A percentile compares a stretch with the other conserved stretches of the same genome.
Conservation (phyloP, 805 yeast genomes). For the Gaillardinia entomophila region DNA sequence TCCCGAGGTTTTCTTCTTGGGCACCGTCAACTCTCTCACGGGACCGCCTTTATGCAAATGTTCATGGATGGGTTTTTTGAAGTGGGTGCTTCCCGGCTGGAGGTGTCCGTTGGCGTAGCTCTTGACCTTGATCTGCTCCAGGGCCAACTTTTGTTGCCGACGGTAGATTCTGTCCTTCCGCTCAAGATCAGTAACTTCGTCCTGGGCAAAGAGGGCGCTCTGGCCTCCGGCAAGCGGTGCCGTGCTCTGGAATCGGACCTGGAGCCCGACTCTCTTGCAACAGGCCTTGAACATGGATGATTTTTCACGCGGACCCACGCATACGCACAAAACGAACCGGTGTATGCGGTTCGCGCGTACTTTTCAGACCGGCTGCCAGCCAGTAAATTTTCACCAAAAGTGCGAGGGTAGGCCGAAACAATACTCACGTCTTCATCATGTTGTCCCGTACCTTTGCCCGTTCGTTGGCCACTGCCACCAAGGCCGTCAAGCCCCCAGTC, state of each 20-base stretch:
- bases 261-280: neutral
- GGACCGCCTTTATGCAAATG: conserved; percentile 87
- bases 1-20: conserved; percentile 73
- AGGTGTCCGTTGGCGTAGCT: conserved; percentile 63
- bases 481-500: conserved; percentile 74
- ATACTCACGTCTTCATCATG: conserved; percentile 22
- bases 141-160: conserved; percentile 67
- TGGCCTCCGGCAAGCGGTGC: neutral
- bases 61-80: conserved; percentile 78
- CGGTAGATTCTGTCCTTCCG: conserved; percentile 66
- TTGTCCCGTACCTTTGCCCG: conserved; percentile 64
- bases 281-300: neutral
- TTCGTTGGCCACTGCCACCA: conserved; percentile 67
- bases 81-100: conserved; percentile 87
- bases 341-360: neutral
- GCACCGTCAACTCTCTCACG: conserved; percentile 63
- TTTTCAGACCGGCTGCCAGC: neutral
- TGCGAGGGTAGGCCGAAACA: neutral
- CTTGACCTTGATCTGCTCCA: conserved; percentile 66
- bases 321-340: neutral
- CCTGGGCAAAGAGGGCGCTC: conserved; percentile 13
- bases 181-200: conserved; percentile 68
- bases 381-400: neutral
- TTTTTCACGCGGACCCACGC: neutral
- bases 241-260: neutral